Base-by-base conservation (phyloP, 129 eudicot species). In the Chrysanthemum makinoi region DNA sequence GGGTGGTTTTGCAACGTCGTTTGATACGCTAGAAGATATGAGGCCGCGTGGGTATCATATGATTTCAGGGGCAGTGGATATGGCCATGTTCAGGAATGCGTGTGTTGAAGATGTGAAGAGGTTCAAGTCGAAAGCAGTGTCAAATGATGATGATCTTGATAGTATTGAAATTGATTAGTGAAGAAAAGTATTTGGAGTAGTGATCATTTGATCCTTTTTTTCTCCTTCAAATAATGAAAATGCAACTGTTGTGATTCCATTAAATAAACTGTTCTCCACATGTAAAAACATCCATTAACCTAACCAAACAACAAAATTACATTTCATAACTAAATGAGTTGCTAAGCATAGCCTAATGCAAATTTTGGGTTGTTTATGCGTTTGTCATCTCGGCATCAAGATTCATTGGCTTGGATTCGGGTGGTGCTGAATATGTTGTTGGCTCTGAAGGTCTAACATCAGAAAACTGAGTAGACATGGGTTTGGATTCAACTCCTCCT, bases 1-100 rank as follows among this genome's bases (percentile, higher is more conserved):
- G 65, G 66, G 83, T 0, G 98, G 98, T 0, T 93, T 93, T 18
- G 98, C 89, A 14, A 89, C 89, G 4, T 30, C 24, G 1, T 22
- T 22, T 1, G 24, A 1, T 22, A 22, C 1, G 24, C 24, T 22
- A 22, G 24, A 30, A 22, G 79, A 83, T 16, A 17, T 93, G 72
- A 75, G 81, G 84, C 22, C 66, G 19, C 85, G 98, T 69, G 96
- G 98, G 83, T 93, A 93, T 73, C 92, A 83, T 54, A 93, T 89
- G 95, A 89, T 89, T 30, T 80, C 91, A 0, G 96, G 98, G 14
- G 85, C 96, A 1, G 88, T 85, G 35, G 98, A 92, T 76, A 51
- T 89, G 0, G 96, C 83, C 58, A 57, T 92, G 88, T 89, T 92
- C 30, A 84, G 95, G 81, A 74, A 35, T 65, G 95, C 91, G 1